Percentiles rank a stretch among this genome's conserved stretches.
phyloP scores from a whole-genome alignment of 441 rosid species.

The Mallotus repandus region DNA sequence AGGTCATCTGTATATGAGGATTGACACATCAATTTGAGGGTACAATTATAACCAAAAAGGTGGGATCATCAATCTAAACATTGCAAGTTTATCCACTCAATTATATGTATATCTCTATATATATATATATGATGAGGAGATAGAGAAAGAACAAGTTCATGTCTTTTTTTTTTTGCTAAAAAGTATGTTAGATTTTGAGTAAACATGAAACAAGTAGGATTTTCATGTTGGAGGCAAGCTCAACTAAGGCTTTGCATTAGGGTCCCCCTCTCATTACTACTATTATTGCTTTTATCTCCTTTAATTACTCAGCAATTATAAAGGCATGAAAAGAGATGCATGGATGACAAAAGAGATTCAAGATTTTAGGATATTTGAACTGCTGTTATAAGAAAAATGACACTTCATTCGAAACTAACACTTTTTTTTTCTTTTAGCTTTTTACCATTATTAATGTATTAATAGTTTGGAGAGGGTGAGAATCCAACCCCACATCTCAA shows the following conservation, averaged over 20 bases:
- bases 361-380: not conserved
- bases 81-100: too few species aligned
- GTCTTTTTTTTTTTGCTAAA: too few species aligned
- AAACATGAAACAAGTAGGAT: constrained; percentile 8
- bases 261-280: not conserved
- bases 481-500: too few species aligned
- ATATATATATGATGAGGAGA: not conserved
- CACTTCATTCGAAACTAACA: not conserved
- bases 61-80: not conserved
- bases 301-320: not conserved
- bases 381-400: constrained; percentile 4
- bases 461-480: too few species aligned
- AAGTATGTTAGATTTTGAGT: constrained; percentile 5
- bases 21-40: not conserved
- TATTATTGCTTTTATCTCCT: not conserved
- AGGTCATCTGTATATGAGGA: not conserved
- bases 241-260: not conserved
- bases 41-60: not conserved
- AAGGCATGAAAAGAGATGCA: not conserved
- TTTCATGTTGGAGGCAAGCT: constrained; percentile 8
- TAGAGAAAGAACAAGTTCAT: constrained; percentile 2
- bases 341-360: not conserved
- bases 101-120: too few species aligned
- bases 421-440: too few species aligned
- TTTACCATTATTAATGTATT: too few species aligned